These are phyloP conservation scores for Roridomyces roridus DNA, from an alignment of 768 basidiomycete genomes.

Conservation along the genomic window DNA sequence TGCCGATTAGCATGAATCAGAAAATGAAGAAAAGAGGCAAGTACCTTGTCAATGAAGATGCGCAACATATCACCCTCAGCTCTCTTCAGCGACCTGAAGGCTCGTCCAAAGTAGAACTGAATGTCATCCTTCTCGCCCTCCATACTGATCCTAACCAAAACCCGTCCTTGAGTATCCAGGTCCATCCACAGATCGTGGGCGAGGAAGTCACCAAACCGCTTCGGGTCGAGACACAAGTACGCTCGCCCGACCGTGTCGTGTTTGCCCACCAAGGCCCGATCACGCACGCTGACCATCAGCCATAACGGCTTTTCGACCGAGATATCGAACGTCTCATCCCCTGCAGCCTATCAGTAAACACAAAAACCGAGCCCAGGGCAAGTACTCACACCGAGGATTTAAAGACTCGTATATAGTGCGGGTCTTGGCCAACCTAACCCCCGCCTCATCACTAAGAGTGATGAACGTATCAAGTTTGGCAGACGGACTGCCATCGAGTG, in stretches of 20 bases:
- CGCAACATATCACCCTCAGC: constrained; percentile 96
- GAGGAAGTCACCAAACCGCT: constrained; percentile 86
- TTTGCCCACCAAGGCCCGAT: constrained; percentile 89
- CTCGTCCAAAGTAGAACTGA: constrained; percentile 96
- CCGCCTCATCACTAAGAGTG: constrained; percentile 92
- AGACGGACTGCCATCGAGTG: constrained; percentile 77
- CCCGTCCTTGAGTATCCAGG: constrained; percentile 83
- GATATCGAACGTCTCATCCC: constrained; percentile 97
- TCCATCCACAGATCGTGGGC: constrained; percentile 93
- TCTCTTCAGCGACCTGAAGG: constrained; percentile 90
- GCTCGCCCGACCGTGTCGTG: constrained; percentile 92
- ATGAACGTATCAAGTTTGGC: constrained; percentile 91
- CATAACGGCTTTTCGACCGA: constrained; percentile 94
- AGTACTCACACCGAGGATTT: constrained; percentile 83
- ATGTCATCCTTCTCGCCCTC: constrained; percentile 99
- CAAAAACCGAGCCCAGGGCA: constrained; percentile 8
- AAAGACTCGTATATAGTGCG: constrained; percentile 93
- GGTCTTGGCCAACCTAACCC: constrained; percentile 90
- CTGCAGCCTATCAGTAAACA: constrained; percentile 46
- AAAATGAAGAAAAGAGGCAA: not conserved
- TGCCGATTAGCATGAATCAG: not conserved
- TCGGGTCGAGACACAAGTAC: constrained; percentile 91
- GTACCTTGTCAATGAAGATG: constrained; percentile 95
- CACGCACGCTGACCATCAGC: constrained; percentile 95
- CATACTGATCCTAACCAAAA: constrained; percentile 92